phyloP scores from a whole-genome alignment of 148 eudicot genomes.

The Salicornia ramosissima region DNA sequence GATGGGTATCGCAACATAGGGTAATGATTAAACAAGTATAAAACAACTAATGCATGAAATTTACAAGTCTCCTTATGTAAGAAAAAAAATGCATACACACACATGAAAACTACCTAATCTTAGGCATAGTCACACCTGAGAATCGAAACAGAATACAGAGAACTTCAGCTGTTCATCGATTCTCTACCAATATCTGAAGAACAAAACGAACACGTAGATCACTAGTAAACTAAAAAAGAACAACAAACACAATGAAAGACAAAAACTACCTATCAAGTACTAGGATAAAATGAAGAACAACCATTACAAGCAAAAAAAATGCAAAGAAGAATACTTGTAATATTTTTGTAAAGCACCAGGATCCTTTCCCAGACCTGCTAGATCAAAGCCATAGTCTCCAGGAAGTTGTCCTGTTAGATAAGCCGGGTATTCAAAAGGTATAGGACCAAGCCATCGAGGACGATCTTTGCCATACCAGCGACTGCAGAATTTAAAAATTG shows the following conservation, averaged over 20 bases:
- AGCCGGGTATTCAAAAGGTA: constrained; percentile 72
- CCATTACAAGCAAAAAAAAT: not conserved
- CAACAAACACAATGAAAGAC: not conserved
- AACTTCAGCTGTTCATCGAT: not conserved
- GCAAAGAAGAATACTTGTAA: constrained; percentile 55
- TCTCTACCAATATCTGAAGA: not conserved
- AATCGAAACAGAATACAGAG: not conserved
- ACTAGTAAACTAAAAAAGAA: not conserved
- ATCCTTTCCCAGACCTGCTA: constrained; percentile 78
- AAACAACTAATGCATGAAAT: not conserved
- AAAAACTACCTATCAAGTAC: not conserved
- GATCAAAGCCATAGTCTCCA: constrained; percentile 95
- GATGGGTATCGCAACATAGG: not conserved
- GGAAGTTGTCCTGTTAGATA: constrained; percentile 83
- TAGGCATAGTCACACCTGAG: not conserved
- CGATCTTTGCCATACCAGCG: constrained; percentile 90
- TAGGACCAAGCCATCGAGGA: constrained; percentile 95
- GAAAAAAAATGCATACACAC: not conserved
- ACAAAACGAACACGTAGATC: not conserved
- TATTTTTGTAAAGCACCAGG: constrained; percentile 58
- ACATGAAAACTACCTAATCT: not conserved
- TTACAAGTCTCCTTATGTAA: not conserved
- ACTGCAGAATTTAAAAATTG: constrained; percentile 34
- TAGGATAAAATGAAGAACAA: not conserved
- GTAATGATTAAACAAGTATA: constrained; percentile 1